phyloP scores from a whole-genome alignment of 1,284 basidiomycete genomes.

The Flammula alnicola region DNA sequence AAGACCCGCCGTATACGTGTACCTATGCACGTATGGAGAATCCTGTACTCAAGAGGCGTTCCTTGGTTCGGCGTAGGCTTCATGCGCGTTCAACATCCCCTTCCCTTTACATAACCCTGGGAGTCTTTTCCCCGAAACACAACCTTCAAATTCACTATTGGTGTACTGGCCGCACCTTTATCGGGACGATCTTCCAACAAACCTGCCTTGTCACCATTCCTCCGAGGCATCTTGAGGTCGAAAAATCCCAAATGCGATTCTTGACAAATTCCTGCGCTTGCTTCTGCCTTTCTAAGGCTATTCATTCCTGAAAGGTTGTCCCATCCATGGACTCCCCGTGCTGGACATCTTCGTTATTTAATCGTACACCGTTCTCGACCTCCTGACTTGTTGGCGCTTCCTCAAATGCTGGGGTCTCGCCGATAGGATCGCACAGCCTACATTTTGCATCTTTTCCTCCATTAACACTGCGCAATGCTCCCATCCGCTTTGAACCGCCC shows the following conservation, averaged over 20 bases:
- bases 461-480: constrained; percentile 14
- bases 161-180: constrained; percentile 27
- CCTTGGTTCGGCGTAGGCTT: constrained; percentile 13
- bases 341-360: constrained; percentile 18
- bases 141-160: constrained; percentile 7
- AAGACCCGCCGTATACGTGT: constrained; percentile 20
- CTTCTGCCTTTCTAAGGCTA: constrained; percentile 36
- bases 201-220: constrained; percentile 28
- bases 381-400: constrained; percentile 8
- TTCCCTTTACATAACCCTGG: constrained; percentile 23
- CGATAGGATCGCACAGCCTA: not conserved
- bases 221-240: constrained; percentile 35
- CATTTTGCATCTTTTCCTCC: constrained; percentile 5
- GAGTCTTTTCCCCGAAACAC: constrained; percentile 22
- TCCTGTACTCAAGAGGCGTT: constrained; percentile 15
- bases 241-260: constrained; percentile 35
- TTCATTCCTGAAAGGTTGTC: constrained; percentile 36
- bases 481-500: constrained; percentile 9
- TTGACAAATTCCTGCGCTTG: constrained; percentile 31
- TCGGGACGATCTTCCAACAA: constrained; percentile 40
- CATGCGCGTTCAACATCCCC: constrained; percentile 3
- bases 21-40: constrained; percentile 23
- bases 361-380: constrained; percentile 16
- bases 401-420: constrained; percentile 17
- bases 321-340: constrained; percentile 29